Evolutionary conservation across 768 basidiomycete species (phyloP).

Genomic region (Mycena latifolia): DNA sequence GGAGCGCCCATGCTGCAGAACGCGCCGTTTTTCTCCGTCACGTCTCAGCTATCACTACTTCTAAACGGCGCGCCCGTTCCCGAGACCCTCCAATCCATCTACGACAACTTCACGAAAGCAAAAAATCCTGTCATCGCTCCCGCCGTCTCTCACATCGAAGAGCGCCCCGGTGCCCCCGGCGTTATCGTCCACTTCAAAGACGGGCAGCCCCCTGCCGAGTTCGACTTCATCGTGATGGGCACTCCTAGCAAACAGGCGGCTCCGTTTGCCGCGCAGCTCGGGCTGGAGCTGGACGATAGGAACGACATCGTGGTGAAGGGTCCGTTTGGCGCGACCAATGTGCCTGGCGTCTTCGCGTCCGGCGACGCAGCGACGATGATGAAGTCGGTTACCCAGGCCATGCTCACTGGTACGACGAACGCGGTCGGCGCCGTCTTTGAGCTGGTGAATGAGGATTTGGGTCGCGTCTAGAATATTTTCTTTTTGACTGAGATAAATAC

Average conservation of each 20-base stretch:
- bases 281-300: slow-evolving; percentile 3
- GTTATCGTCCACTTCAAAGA: slow-evolving; percentile 1
- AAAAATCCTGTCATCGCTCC: neutral
- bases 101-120: neutral
- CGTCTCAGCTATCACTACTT: neutral
- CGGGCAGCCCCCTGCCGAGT: neutral
- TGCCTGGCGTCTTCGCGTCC: slow-evolving; percentile 3
- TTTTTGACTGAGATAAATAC: too few relatives aligned
- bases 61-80: neutral
- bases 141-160: neutral
- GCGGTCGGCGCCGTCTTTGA: neutral
- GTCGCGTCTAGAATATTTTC: neutral
- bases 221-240: neutral
- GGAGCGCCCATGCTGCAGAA: neutral
- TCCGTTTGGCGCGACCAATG: slow-evolving; percentile 1
- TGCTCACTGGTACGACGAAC: neutral
- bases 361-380: slow-evolving; percentile 12
- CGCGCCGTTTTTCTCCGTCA: neutral
- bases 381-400: neutral
- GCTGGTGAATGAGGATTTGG: slow-evolving; percentile 6
- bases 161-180: neutral
- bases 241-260: neutral
- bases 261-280: slow-evolving; percentile 3
- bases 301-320: neutral
- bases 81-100: neutral